Conservation (phyloP, 2,329 filamentous ascomycete species). For the Exophiala sideris region DNA sequence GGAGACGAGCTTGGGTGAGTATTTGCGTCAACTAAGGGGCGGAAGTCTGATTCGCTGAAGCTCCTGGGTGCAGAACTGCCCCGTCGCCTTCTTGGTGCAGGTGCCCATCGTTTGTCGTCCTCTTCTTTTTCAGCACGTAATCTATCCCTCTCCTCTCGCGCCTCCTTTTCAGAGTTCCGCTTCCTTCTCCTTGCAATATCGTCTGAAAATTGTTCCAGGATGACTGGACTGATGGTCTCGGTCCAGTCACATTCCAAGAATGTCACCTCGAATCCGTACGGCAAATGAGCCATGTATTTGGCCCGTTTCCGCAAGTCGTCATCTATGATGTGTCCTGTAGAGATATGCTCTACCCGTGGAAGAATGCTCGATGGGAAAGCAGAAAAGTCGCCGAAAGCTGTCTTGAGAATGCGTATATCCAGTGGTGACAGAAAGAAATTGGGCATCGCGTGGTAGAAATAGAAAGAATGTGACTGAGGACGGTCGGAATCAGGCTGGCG, state of each 20-base stretch:
- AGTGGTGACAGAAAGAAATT: constrained; percentile 88
- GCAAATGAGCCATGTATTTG: constrained; percentile 83
- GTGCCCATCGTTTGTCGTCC: constrained; percentile 64
- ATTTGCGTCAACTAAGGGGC: constrained; percentile 52
- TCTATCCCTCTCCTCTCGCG: constrained; percentile 80
- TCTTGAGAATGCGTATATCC: constrained; percentile 88
- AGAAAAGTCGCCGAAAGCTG: constrained; percentile 79
- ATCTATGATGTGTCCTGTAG: constrained; percentile 81
- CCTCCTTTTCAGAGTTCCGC: constrained; percentile 76
- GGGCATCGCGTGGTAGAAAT: constrained; percentile 82
- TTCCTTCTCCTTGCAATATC: constrained; percentile 76
- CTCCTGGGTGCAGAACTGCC: constrained; percentile 48
- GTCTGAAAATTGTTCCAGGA: constrained; percentile 69
- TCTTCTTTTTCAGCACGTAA: constrained; percentile 77
- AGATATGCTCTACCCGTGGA: constrained; percentile 83
- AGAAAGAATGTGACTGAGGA: constrained; percentile 44
- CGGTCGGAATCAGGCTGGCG: constrained; percentile 3
- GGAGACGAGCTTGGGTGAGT: constrained; percentile 28
- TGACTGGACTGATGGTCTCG: constrained; percentile 73
- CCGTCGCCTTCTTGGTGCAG: constrained; percentile 59
- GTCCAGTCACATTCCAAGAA: constrained; percentile 96
- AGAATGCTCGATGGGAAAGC: constrained; percentile 81
- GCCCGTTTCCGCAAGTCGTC: constrained; percentile 77
- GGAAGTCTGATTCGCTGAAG: constrained; percentile 62
- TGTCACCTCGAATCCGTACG: constrained; percentile 83